These are phyloP conservation scores for Sugiyamaella xylanicola DNA, from an alignment of 1,139 yeast species.

Conservation along the genomic window DNA sequence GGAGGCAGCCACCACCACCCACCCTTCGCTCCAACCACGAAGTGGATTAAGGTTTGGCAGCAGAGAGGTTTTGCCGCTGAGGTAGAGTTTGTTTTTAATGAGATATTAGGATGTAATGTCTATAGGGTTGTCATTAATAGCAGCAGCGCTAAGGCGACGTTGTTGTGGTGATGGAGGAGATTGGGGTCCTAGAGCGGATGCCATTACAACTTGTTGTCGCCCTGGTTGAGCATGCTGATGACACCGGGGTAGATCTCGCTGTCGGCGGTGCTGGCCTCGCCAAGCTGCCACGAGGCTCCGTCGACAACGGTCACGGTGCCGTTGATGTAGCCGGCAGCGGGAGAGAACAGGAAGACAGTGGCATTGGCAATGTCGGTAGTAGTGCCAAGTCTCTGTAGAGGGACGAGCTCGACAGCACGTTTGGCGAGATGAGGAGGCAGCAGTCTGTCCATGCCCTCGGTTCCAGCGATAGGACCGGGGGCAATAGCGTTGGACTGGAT, in stretches of 20 bases:
- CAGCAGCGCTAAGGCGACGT: too few species aligned
- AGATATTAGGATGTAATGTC: too few species aligned
- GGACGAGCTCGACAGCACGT: constrained; percentile 39
- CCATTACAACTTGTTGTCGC: constrained; percentile 6
- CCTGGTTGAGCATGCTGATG: constrained; percentile 16
- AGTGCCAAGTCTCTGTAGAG: constrained; percentile 75
- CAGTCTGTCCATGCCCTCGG: constrained; percentile 74
- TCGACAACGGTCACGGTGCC: constrained; percentile 87
- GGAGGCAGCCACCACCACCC: too few species aligned
- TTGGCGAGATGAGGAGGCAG: constrained; percentile 49
- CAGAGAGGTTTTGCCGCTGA: too few species aligned
- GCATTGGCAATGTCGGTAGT: constrained; percentile 85
- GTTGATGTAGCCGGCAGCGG: constrained; percentile 74
- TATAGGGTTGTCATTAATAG: too few species aligned
- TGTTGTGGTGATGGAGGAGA: background rate
- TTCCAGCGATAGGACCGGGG: constrained; percentile 80
- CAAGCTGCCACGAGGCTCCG: constrained; percentile 89
- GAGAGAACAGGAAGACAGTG: constrained; percentile 79
- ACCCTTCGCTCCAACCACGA: too few species aligned
- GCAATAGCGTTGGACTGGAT: constrained; percentile 80
- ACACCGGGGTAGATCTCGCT: constrained; percentile 24
- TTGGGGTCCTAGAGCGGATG: background rate
- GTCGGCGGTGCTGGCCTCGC: constrained; percentile 35
- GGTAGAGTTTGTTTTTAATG: too few species aligned
- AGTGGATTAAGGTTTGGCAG: too few species aligned